Percentiles rank a stretch among this genome's conserved stretches.
phyloP scores from a whole-genome alignment of 179 eudicot species.

The Silene noctiflora region DNA sequence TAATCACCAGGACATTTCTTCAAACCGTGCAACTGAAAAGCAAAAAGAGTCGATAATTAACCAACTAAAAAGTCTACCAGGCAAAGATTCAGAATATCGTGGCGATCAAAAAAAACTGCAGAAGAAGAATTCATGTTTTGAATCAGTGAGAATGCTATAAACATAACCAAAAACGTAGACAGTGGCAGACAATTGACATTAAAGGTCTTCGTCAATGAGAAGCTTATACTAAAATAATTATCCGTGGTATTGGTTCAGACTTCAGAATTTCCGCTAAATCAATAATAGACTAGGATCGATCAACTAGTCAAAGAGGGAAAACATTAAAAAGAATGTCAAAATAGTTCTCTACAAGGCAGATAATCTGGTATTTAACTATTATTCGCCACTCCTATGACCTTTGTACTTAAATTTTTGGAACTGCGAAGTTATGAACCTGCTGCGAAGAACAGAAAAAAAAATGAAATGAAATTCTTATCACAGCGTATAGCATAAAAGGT shows the following conservation, averaged over 20 bases:
- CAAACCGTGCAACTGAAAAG: constrained; percentile 66
- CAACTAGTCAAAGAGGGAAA: constrained; percentile 7
- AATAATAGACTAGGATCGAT: background rate
- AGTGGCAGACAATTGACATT: background rate
- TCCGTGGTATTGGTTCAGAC: background rate
- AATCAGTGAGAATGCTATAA: background rate
- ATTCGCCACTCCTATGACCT: background rate
- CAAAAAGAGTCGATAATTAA: constrained; percentile 6
- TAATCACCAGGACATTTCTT: constrained; percentile 81
- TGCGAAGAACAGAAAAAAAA: no score
- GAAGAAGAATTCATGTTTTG: background rate
- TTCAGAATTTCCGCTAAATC: background rate
- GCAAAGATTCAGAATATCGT: background rate
- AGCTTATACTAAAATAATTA: background rate
- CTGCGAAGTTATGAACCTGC: background rate
- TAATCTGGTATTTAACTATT: background rate
- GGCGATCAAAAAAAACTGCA: constrained; percentile 1
- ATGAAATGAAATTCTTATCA: background rate
- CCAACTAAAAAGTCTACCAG: background rate
- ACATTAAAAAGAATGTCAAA: background rate
- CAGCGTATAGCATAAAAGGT: background rate
- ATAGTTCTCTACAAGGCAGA: background rate
- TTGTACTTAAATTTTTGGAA: background rate
- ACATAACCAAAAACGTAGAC: background rate
- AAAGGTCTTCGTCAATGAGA: background rate